Conservation (phyloP, 768 basidiomycete species). For the Agaricus blazei region DNA sequence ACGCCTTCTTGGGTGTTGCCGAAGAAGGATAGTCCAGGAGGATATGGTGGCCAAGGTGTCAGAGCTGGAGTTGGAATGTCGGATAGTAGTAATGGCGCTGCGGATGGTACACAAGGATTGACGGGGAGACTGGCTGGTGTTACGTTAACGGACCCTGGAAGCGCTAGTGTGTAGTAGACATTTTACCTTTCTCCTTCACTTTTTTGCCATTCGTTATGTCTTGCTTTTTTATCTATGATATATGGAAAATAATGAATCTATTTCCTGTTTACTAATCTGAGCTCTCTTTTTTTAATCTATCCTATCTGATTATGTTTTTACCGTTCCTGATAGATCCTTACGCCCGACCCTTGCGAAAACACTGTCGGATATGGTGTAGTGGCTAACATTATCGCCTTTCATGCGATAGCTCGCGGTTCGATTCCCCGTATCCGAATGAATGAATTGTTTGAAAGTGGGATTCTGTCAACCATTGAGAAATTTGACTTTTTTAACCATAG, state of each 20-base stretch:
- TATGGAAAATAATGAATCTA: too few species aligned
- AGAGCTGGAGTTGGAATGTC: background rate
- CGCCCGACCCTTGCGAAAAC: too few species aligned
- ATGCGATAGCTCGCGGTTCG: background rate
- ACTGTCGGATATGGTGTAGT: background rate
- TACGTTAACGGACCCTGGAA: slow-evolving; percentile 6
- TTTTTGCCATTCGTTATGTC: too few species aligned
- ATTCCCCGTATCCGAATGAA: background rate
- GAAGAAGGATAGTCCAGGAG: slow-evolving; percentile 24
- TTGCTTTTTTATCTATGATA: too few species aligned
- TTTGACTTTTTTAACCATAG: too few species aligned
- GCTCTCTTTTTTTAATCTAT: too few species aligned
- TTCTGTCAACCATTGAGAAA: too few species aligned
- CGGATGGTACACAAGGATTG: background rate
- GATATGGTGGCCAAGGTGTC: background rate
- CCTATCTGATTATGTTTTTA: too few species aligned
- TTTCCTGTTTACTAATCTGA: too few species aligned
- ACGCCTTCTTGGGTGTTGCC: slow-evolving; percentile 44
- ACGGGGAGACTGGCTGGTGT: slow-evolving; percentile 5
- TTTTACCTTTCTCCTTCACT: too few species aligned
- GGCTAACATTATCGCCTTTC: background rate
- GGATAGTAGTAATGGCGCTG: background rate
- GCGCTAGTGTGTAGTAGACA: background rate
- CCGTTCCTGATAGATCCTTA: too few species aligned
- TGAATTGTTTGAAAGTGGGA: too few species aligned